Conservation (phyloP, 306 rosid genomes). For the Rosa rugosa region DNA sequence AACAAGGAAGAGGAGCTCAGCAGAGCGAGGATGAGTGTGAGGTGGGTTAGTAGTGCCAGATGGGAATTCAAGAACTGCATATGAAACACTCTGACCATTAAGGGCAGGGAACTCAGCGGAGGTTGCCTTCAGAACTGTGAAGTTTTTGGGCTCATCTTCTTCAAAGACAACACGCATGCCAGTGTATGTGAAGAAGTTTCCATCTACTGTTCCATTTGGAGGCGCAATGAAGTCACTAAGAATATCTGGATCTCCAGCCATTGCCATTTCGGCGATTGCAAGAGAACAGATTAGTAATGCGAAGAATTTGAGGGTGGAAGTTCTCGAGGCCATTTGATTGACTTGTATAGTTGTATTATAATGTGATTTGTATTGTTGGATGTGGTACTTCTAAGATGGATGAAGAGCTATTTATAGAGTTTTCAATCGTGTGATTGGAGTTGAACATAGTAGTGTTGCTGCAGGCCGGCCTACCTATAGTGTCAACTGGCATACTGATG, state of each 20-base stretch:
- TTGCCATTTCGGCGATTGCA: conserved; percentile 1
- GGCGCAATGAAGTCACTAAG: conserved; percentile 31
- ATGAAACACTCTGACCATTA: conserved; percentile 8
- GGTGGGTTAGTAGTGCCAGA: not conserved
- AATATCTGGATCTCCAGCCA: conserved; percentile 35
- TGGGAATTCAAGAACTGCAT: not conserved
- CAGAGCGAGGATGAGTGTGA: conserved; percentile 18
- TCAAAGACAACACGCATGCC: not conserved
- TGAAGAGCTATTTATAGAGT: too few species aligned
- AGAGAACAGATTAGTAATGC: conserved; percentile 21
- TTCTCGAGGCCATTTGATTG: not conserved
- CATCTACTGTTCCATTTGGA: too few species aligned
- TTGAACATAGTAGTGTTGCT: too few species aligned
- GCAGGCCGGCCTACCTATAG: too few species aligned
- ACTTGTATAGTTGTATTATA: too few species aligned
- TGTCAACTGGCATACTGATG: too few species aligned
- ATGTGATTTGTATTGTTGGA: too few species aligned
- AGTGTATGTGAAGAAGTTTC: too few species aligned
- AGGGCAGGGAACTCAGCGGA: not conserved
- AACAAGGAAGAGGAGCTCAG: conserved; percentile 16
- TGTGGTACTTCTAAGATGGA: too few species aligned
- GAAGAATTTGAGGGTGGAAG: conserved; percentile 18
- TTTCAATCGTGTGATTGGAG: too few species aligned
- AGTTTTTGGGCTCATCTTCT: not conserved
- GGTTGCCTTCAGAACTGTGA: not conserved